Conservation (phyloP, 345 rosid species). For the Eucalyptus curtisii region DNA sequence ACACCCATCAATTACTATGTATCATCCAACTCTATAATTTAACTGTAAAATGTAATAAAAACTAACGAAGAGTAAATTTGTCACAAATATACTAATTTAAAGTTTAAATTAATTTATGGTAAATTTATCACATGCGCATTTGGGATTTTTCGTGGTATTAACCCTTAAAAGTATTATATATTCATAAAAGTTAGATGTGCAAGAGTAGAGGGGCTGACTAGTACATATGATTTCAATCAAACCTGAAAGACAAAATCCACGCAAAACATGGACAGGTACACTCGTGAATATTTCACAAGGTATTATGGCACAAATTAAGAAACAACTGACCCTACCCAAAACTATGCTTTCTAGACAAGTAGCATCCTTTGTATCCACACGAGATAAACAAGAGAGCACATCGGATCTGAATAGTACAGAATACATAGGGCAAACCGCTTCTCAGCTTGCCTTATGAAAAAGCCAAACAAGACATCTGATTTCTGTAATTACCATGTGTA, state of each 20-base stretch:
- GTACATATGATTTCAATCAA: background rate
- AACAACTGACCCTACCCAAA: background rate
- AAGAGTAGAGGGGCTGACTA: background rate
- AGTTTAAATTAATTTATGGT: background rate
- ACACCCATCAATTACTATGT: background rate
- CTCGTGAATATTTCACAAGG: background rate
- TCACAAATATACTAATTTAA: fast-evolving
- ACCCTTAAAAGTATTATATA: background rate
- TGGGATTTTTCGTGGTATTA: too few species aligned
- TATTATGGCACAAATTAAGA: background rate
- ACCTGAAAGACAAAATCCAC: background rate
- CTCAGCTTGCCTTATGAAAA: background rate
- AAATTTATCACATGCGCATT: too few species aligned
- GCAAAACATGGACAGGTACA: background rate
- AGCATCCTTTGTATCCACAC: background rate
- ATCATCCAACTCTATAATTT: too few species aligned
- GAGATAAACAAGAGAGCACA: background rate
- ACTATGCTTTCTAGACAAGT: background rate
- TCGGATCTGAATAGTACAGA: background rate
- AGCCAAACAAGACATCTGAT: background rate
- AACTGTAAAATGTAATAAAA: too few species aligned
- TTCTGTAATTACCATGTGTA: background rate
- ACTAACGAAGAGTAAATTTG: too few species aligned
- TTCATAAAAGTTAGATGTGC: background rate
- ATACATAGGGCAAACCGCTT: background rate